Percentiles rank a stretch among this genome's conserved stretches.
Evolutionary conservation across 805 yeast genomes (phyloP).

Genomic region (Saccharomyces kudriavzevii): DNA sequence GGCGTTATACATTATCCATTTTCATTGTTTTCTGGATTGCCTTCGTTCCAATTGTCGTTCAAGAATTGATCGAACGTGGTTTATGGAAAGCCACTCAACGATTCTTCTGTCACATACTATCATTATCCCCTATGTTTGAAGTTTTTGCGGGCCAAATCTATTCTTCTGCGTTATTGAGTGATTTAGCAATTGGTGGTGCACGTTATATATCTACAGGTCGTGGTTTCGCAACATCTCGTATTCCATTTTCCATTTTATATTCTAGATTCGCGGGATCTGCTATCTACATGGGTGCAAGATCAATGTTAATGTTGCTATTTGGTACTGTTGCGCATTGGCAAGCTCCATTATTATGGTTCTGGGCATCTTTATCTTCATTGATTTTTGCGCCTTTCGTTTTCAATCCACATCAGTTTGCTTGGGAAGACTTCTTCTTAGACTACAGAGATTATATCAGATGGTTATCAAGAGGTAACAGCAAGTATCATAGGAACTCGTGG

Average conservation of each 20-base stretch:
- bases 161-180: conserved; percentile 61
- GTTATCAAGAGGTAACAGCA: conserved; percentile 85
- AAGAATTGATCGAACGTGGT: conserved; percentile 78
- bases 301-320: conserved; percentile 60
- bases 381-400: conserved; percentile 87
- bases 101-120: conserved; percentile 57
- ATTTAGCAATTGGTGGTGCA: conserved; percentile 78
- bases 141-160: conserved; percentile 76
- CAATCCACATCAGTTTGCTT: conserved; percentile 96
- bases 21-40: conserved; percentile 77
- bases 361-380: conserved; percentile 85
- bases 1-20: conserved; percentile 73
- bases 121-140: conserved; percentile 74
- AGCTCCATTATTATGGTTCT: conserved; percentile 91
- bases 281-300: conserved; percentile 77
- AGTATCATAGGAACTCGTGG: conserved; percentile 87
- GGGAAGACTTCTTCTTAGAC: conserved; percentile 93
- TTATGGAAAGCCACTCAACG: conserved; percentile 66
- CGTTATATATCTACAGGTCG: conserved; percentile 81
- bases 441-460: conserved; percentile 89
- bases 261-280: conserved; percentile 76
- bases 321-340: conserved; percentile 82
- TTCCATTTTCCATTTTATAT: conserved; percentile 65
- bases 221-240: conserved; percentile 78
- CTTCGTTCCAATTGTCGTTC: conserved; percentile 68